Evolutionary conservation across 2,329 filamentous ascomycete genomes (phyloP), one percentile per base, ranked within the genome.

Genomic region (Fusarium subglutinans): DNA sequence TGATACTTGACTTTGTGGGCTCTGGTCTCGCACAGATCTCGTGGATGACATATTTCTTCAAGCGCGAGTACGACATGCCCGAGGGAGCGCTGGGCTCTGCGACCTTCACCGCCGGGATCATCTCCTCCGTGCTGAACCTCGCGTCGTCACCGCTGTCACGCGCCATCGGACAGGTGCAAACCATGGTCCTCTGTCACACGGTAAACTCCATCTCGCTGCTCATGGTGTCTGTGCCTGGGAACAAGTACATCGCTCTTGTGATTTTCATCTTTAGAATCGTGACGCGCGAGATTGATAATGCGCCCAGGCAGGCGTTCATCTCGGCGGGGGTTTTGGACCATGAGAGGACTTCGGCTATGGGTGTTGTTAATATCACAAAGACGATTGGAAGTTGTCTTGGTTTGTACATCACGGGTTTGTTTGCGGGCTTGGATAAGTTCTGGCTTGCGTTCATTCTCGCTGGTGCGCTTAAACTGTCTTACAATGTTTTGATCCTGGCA

Each of bases 11-110:
- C 59, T 77, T 77, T 66, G 60, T 77, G 30, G 74, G 72, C 2
- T 77, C 75, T 1, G 75, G 75, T 5, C 64, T 77, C 1, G 74
- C 75, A 5, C 72, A 76, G 24, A 76, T 77, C n/a, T 77, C 75
- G 2, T 77, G 75, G 75, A 77, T 77, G 74, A 77, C 65, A 4
- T 77, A 77, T 11, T 77, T 77, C 45, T 76, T 77, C 57, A 77
- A 72, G 15, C 53, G 72, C 24, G 75, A 77, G 44, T 77, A 77
- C 45, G 51, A 77, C 20, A 75, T 77, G 50, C 58, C 74, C 5
- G 74, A 74, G 12, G 74, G 74, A 2, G 74, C 75, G 0, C 12
- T 77, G 0, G 75, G 75, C 1, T 74, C 72, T 3, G 74, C 74
- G 6, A 77, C 74, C 0, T 77, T 77, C 35, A 69, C 70, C 8